Percentiles rank a stretch among this genome's conserved stretches.
These are phyloP conservation scores for Aureococcus anophagefferens DNA, from an alignment of 108 stramenopile species.

Conservation along the genomic window DNA sequence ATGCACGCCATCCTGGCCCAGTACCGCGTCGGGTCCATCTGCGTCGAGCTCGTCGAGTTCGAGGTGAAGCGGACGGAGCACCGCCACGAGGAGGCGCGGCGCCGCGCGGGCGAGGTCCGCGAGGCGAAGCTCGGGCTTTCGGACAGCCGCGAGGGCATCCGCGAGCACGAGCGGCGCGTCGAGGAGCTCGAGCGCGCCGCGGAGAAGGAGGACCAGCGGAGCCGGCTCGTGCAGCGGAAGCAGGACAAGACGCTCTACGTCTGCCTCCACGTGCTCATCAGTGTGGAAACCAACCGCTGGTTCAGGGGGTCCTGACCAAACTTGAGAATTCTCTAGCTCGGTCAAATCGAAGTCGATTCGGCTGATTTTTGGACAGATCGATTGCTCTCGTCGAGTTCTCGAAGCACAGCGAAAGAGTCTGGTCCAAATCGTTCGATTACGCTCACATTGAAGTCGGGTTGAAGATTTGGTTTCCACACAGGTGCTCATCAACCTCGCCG, in stretches of 20 bases:
- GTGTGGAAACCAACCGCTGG: no score
- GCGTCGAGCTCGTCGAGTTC: conserved; percentile 37
- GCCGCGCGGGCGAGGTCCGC: conserved; percentile 3
- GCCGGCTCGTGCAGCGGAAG: not conserved
- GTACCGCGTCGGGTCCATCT: conserved; percentile 39
- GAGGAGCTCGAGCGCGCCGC: not conserved
- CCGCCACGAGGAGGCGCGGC: conserved; percentile 21
- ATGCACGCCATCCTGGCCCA: conserved; percentile 46
- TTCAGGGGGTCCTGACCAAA: no score
- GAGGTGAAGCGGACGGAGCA: conserved; percentile 35
- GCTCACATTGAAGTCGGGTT: no score
- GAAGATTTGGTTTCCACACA: no score
- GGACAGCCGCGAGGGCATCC: no score
- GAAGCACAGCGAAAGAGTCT: no score
- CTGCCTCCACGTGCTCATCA: conserved; percentile 41
- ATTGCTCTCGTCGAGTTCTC: no score
- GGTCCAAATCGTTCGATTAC: no score
- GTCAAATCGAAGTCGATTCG: no score
- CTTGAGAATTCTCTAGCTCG: no score
- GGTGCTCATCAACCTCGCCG: conserved; percentile 52
- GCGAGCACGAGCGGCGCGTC: no score
- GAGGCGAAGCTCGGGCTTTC: not conserved
- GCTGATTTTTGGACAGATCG: no score
- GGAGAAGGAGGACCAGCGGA: not conserved
- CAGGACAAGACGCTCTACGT: conserved; percentile 50